Evolutionary conservation across 225 moss, liverwort and hornwort genomes (phyloP), one percentile per base, ranked within the genome.

Genomic region (Bryum argenteum): DNA sequence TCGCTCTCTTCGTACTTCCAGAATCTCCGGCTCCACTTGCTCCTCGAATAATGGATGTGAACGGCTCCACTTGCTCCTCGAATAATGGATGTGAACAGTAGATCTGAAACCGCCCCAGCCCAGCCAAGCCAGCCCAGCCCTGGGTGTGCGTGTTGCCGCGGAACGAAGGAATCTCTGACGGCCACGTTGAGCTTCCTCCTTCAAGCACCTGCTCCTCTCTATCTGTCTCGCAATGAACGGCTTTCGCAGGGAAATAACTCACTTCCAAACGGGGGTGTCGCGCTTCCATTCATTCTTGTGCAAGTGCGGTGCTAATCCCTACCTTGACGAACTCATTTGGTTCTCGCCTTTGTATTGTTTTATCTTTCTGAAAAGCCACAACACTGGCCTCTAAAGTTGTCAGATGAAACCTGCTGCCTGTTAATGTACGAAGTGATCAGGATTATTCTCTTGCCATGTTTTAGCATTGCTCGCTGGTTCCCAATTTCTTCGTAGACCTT

Each of bases 241-340:
- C 85, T 86, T 72, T 93, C 87, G 71, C 83, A 96, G 65, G 85
- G 85, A 23, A 97, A 83, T 21, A 91, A 90, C 68, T 86, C 90
- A 26, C 83, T 90, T 71, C 96, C 91, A 9, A 82, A 92, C 71
- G 96, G 93, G 71, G 93, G 96, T 78, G 96, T 97, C 20, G 96
- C 96, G 40, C 83, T 97, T 67, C 94, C 96, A n/a, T 97, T 97
- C 80, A 97, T 97, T 78, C 89, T 97, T 80, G 96, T 97, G 38
- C 96, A 97, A 90, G 96, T 91, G 69, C 8, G 33, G 70, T 69
- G 18, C 70, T 58, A 44, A 43, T 52, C 52, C 19, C 62, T 56
- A 54, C 65, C 52, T 61, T 55, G 37, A 54, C 18, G 8, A 23
- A 63, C 57, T 39, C n/a, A 40, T 24, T 63, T 56, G 22, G 39